Evolutionary conservation across 345 rosid genomes (phyloP).

Genomic region (Tarenaya hassleriana): DNA sequence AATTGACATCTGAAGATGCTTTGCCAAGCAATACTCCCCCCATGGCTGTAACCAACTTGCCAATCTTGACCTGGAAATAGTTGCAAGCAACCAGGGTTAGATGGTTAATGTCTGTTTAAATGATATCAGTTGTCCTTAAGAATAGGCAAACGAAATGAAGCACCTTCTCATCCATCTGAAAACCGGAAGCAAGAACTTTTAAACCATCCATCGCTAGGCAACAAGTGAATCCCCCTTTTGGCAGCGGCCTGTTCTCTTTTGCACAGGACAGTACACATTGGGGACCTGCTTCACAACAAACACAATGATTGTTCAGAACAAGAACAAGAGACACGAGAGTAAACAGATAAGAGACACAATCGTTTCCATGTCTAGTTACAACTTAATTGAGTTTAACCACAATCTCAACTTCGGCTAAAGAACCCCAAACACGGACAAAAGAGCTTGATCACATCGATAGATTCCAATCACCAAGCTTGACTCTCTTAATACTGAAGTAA

Average conservation of each 20-base stretch:
- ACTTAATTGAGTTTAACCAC: too few species aligned
- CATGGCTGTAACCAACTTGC: conserved; percentile 71
- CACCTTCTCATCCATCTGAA: conserved; percentile 81
- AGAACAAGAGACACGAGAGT: too few species aligned
- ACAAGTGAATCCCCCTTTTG: conserved; percentile 75
- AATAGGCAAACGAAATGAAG: background rate
- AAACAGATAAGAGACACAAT: too few species aligned
- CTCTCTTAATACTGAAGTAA: too few species aligned
- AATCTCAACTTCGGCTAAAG: background rate
- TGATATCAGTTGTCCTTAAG: background rate
- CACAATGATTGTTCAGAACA: background rate
- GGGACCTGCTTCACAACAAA: conserved; percentile 54
- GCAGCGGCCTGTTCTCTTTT: conserved; percentile 63
- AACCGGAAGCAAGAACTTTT: conserved; percentile 87
- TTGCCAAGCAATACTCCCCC: conserved; percentile 60
- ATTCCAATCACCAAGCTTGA: too few species aligned
- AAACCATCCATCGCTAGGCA: conserved; percentile 94
- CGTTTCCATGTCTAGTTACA: too few species aligned
- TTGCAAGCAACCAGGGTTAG: conserved; percentile 20
- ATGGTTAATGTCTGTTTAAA: background rate
- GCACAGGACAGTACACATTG: conserved; percentile 87
- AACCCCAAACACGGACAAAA: background rate
- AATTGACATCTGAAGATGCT: conserved; percentile 68
- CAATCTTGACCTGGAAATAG: conserved; percentile 61
- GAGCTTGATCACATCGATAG: background rate